phyloP scores from a whole-genome alignment of 345 rosid species.

The Salix exigua region DNA sequence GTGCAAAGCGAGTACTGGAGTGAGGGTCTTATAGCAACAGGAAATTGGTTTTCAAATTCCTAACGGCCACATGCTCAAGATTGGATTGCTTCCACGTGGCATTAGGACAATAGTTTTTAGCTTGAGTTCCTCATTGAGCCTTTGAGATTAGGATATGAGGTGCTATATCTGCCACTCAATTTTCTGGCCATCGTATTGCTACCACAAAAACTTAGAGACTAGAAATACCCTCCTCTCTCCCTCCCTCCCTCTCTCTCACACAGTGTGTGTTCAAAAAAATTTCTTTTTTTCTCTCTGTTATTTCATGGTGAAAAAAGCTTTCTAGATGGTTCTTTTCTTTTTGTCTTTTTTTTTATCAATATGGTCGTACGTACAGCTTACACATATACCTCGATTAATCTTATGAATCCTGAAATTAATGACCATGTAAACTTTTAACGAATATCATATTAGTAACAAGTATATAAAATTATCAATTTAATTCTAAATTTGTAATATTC shows the following conservation, averaged over 20 bases:
- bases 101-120: neutral
- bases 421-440: fast-evolving
- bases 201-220: constrained; percentile 4
- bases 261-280: too few relatives aligned
- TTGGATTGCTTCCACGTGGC: constrained; percentile 44
- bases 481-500: too few relatives aligned
- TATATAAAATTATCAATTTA: too few relatives aligned
- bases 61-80: constrained; percentile 48
- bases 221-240: neutral
- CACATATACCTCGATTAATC: fast-evolving
- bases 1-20: neutral
- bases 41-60: constrained; percentile 20
- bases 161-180: constrained; percentile 25
- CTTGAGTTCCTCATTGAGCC: neutral
- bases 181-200: neutral
- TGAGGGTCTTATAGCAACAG: constrained; percentile 18
- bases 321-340: neutral
- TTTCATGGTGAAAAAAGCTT: constrained; percentile 13
- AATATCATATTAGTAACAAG: too few relatives aligned
- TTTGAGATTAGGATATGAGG: constrained; percentile 15
- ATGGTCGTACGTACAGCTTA: too few relatives aligned
- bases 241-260: too few relatives aligned
- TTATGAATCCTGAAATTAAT: too few relatives aligned
- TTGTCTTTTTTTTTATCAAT: neutral
- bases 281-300: too few relatives aligned